Evolutionary conservation across 768 basidiomycete genomes (phyloP).

Genomic region (Russula griseocarnosa): DNA sequence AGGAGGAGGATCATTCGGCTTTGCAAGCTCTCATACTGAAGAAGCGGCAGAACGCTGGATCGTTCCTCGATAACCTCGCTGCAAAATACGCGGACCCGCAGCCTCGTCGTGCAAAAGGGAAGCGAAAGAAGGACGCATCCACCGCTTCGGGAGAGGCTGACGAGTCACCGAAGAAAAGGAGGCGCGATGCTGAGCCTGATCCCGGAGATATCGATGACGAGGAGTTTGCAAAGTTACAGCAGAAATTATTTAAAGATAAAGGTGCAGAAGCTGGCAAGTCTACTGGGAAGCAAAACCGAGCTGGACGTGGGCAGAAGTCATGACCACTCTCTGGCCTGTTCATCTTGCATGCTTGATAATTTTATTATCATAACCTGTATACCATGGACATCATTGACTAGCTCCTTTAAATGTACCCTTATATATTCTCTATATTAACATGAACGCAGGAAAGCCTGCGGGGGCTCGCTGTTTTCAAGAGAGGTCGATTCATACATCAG

Average conservation of each 20-base stretch:
- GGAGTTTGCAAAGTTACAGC: constrained; percentile 58
- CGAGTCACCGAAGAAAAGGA: constrained; percentile 48
- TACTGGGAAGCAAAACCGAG: constrained; percentile 20
- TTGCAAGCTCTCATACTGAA: constrained; percentile 80
- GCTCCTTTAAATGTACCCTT: constrained; percentile 9
- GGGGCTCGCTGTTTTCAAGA: no score
- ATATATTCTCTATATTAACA: constrained; percentile 9
- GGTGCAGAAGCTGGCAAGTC: constrained; percentile 29
- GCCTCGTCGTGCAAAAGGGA: constrained; percentile 39
- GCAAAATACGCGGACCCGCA: constrained; percentile 63
- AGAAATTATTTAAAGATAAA: constrained; percentile 48
- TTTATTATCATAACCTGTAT: neutral
- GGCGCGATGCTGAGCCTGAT: constrained; percentile 34
- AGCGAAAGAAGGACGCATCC: constrained; percentile 41
- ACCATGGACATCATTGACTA: neutral
- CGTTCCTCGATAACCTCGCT: constrained; percentile 72
- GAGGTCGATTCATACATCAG: no score
- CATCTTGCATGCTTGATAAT: neutral
- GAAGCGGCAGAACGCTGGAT: constrained; percentile 63
- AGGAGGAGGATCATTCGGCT: constrained; percentile 64
- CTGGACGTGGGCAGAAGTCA: constrained; percentile 17
- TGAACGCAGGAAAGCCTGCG: no score
- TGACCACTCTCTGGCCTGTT: neutral
- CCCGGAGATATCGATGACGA: constrained; percentile 63
- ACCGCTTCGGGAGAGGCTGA: constrained; percentile 40